Percentiles rank a stretch among this genome's conserved stretches.
Conservation (phyloP, 495 filamentous ascomycete genomes). For the Daldinia decipiens region DNA sequence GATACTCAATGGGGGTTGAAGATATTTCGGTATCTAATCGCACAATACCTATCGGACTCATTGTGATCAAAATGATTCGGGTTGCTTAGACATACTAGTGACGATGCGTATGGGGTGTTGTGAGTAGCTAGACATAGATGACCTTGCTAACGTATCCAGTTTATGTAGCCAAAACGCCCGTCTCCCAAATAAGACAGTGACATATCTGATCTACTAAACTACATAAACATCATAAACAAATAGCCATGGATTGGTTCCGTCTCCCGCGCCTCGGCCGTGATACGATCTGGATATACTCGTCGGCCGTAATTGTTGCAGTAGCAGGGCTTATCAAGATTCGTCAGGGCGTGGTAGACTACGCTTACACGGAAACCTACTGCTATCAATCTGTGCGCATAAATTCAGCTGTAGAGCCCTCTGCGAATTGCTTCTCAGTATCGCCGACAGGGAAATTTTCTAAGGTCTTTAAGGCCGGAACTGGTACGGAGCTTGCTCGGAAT, state of each 20-base stretch:
- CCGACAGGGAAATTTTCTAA: slow-evolving; percentile 45
- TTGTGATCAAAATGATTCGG: not conserved
- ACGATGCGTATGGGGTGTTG: not conserved
- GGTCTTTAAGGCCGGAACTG: slow-evolving; percentile 40
- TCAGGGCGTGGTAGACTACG: slow-evolving; percentile 23
- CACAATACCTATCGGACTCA: not conserved
- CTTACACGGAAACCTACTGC: slow-evolving; percentile 50
- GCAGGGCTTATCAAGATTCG: slow-evolving; percentile 33
- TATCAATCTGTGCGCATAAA: slow-evolving; percentile 56
- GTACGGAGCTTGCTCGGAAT: slow-evolving; percentile 26
- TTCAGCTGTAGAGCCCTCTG: slow-evolving; percentile 36
- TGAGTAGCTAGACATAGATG: not conserved
- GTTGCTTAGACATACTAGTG: not conserved
- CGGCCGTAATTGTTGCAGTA: slow-evolving; percentile 27
- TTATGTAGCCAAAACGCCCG: not conserved
- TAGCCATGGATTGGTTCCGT: slow-evolving; percentile 32
- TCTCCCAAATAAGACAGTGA: not conserved
- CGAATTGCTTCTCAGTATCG: slow-evolving; percentile 58
- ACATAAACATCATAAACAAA: not conserved
- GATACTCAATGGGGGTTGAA: slow-evolving; percentile 15
- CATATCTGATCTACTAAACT: no score
- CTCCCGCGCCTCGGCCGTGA: slow-evolving; percentile 28
- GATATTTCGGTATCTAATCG: slow-evolving; percentile 22
- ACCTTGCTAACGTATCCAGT: not conserved
- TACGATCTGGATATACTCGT: slow-evolving; percentile 33